Evolutionary conservation across 73 alveolate genomes (phyloP).

Genomic region (Chromera velia): DNA sequence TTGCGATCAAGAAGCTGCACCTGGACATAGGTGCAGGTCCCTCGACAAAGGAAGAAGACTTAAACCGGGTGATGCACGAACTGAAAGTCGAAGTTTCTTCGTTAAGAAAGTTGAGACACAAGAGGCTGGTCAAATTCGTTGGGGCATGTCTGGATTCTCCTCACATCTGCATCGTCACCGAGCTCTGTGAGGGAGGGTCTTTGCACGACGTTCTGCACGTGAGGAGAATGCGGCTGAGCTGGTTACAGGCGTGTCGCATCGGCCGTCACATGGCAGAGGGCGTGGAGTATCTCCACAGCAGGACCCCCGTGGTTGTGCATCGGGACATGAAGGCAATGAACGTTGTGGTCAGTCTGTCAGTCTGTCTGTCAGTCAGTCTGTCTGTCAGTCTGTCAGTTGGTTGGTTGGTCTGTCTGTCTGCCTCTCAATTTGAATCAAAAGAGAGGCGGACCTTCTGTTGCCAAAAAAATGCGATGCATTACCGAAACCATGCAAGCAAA

Average conservation of each 20-base stretch:
- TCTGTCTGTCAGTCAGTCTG: neutral
- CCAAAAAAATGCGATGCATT: too few relatives aligned
- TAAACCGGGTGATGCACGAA: neutral
- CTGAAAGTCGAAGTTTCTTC: neutral
- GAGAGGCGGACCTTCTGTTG: too few relatives aligned
- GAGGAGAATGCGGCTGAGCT: conserved; percentile 2
- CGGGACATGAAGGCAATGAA: conserved; percentile 31
- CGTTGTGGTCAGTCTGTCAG: neutral
- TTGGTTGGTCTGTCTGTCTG: neutral
- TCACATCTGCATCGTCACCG: neutral
- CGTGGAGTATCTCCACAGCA: conserved; percentile 1
- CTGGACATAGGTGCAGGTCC: neutral
- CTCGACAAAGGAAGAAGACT: neutral
- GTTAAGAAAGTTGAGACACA: neutral
- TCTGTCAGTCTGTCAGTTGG: neutral
- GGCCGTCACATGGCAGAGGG: conserved; percentile 28
- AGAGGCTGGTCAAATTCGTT: neutral
- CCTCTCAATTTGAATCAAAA: too few relatives aligned
- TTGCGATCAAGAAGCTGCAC: neutral
- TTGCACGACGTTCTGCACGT: conserved; percentile 34
- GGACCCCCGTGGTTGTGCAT: conserved; percentile 13
- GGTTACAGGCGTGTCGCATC: neutral
- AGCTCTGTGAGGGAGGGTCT: conserved; percentile 34
- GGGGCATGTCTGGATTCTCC: neutral
- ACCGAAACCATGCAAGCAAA: too few relatives aligned